Evolutionary conservation across 164 flowering plant species (phyloP), one percentile per base, ranked within the genome.

Genomic region (Malania oleifera): DNA sequence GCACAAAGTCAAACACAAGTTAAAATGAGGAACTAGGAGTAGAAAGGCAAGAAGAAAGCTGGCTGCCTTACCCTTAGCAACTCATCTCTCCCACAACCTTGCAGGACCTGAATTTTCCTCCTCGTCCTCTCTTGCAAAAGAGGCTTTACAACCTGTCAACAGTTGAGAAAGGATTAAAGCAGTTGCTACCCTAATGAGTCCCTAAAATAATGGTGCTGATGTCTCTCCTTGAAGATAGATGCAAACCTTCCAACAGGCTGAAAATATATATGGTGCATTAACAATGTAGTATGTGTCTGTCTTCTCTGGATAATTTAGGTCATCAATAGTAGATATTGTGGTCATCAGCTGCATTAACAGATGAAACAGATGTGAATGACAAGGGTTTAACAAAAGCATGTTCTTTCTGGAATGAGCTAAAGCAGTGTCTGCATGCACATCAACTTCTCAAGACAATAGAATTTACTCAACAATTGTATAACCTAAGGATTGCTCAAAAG

Each of bases 181-280:
- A 18, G 22, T 24, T 24, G 52, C 1, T 27, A 0, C 28, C 29
- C n/a, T 8, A 4, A 27, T n/a, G 12, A 5, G 15, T 15, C 19
- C 9, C 10, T 43, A 51, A 34, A 51, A 12, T 7, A 24, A 24
- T 17, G 7, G 11, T 5, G 37, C 24, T 41, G 23, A 49, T 27
- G 23, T 26, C 13, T 50, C 38, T 53, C 13, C n/a, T 35, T 37
- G 19, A 56, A 44, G 38, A 37, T 13, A 12, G 40, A 40, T 26
- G 11, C 81, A 59, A 64, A 92, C 98, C 98, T 86, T 90, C 99
- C 99, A 95, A 69, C 99, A 95, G 43, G 97, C 90, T 25, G 97
- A 84, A 75, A 95, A 95, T 68, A 95, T 74, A 37, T 84, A 87
- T 4, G 99, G 99, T 11, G 75, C 91, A 70, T 95, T 95, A 31